Evolutionary conservation across 1,139 yeast genomes (phyloP).

Genomic region (Saccharomyces hybrid): DNA sequence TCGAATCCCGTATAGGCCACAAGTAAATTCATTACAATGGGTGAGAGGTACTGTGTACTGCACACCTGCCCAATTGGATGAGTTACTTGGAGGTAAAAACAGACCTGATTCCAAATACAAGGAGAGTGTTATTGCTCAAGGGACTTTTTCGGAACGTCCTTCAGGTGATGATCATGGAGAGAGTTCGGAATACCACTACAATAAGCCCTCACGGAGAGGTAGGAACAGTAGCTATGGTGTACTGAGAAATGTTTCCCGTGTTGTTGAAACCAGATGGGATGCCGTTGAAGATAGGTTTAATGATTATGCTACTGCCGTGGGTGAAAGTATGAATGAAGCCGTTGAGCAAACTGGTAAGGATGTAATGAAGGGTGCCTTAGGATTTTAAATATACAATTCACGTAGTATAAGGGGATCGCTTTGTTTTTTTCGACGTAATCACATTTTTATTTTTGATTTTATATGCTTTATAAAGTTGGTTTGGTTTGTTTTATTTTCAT

Average conservation of each 20-base stretch:
- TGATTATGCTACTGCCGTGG: slow-evolving; percentile 49
- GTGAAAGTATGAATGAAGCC: slow-evolving; percentile 47
- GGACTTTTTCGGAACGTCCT: slow-evolving; percentile 37
- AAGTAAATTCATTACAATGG: slow-evolving; percentile 77
- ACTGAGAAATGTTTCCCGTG: slow-evolving; percentile 37
- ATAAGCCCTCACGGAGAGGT: slow-evolving; percentile 42
- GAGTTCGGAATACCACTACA: slow-evolving; percentile 35
- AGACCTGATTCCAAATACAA: slow-evolving; percentile 46
- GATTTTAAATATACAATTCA: slow-evolving; percentile 32
- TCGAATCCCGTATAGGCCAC: slow-evolving; percentile 70
- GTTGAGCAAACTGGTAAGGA: slow-evolving; percentile 45
- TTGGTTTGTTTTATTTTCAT: neutral
- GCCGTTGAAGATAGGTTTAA: slow-evolving; percentile 47
- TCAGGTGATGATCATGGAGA: neutral
- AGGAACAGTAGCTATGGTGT: slow-evolving; percentile 34
- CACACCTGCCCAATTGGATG: slow-evolving; percentile 50
- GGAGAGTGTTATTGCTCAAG: slow-evolving; percentile 51
- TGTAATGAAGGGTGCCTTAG: slow-evolving; percentile 47
- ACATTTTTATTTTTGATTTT: neutral
- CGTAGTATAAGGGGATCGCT: too few species aligned
- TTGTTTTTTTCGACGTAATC: too few species aligned
- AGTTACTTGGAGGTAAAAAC: slow-evolving; percentile 53
- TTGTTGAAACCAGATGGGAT: slow-evolving; percentile 47
- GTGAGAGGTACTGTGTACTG: slow-evolving; percentile 67
- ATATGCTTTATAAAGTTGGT: neutral